Percentiles rank a stretch among this genome's conserved stretches.
Evolutionary conservation across 1,284 basidiomycete species (phyloP).

Genomic region (Moesziomyces sp.): DNA sequence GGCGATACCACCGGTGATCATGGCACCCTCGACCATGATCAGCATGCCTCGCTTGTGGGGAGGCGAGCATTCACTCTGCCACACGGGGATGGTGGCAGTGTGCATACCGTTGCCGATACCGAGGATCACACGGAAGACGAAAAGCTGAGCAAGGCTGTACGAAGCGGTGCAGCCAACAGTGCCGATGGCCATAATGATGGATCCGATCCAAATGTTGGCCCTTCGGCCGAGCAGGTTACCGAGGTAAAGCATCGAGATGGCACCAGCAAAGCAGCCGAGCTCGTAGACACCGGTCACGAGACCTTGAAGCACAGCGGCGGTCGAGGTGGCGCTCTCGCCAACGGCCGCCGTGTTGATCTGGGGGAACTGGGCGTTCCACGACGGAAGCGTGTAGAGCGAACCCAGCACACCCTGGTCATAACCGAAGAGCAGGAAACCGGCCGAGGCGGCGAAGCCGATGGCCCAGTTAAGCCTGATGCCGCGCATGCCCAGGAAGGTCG

Average conservation of each 20-base stretch:
- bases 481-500: slow-evolving; percentile 52
- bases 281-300: slow-evolving; percentile 64
- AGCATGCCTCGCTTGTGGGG: slow-evolving; percentile 65
- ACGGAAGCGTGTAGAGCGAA: slow-evolving; percentile 59
- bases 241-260: slow-evolving; percentile 61
- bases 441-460: slow-evolving; percentile 62
- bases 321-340: slow-evolving; percentile 28
- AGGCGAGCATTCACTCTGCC: slow-evolving; percentile 64
- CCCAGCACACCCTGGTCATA: slow-evolving; percentile 67
- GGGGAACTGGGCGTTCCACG: slow-evolving; percentile 57
- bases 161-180: slow-evolving; percentile 55
- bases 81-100: slow-evolving; percentile 66
- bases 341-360: slow-evolving; percentile 48
- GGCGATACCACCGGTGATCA: slow-evolving; percentile 62
- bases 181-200: slow-evolving; percentile 59
- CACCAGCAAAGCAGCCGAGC: slow-evolving; percentile 62
- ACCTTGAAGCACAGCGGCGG: slow-evolving; percentile 55
- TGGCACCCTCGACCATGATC: slow-evolving; percentile 65
- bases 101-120: slow-evolving; percentile 67
- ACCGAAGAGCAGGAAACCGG: slow-evolving; percentile 65
- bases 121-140: slow-evolving; percentile 61
- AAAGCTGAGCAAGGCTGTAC: slow-evolving; percentile 54
- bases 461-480: slow-evolving; percentile 55
- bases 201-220: slow-evolving; percentile 63
- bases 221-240: slow-evolving; percentile 62